Base-by-base conservation (phyloP, 2,329 filamentous ascomycete species). In the Diplodia sapinea region DNA sequence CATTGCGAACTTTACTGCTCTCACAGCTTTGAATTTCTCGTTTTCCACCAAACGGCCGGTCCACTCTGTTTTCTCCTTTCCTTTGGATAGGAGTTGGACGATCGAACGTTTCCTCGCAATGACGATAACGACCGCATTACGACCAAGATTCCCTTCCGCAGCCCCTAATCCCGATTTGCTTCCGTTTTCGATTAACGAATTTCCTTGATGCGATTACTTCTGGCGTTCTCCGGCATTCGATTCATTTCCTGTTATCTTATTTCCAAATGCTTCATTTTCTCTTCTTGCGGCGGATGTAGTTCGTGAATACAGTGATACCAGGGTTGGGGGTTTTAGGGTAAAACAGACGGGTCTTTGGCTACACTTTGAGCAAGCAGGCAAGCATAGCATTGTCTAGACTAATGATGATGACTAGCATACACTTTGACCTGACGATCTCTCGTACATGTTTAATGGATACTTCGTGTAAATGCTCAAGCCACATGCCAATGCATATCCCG, bases 301-400 rank as follows among this genome's bases (percentile, higher is more conserved):
- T 63, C 20, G 57, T 62, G 20, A 17, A 47, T 63, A 63, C 47
- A 63, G 59, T 63, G 59, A 63, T 63, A 63, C 59, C 59, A 63
- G 59, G 29, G 57, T 38, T n/a, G 33, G 9, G 26, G 47, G 9
- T 50, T 51, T 20, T 26, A 62, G 47, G 59, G 59, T 47, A 63
- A 15, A 36, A 63, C 33, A 51, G 51, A 9, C n/a, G 57, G 56
- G 23, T 47, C 31, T 36, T 36, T 56, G 17, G 26, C 2, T 56
- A 12, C 38, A 47, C 15, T 47, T 17, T 12, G 56, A 56, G 52
- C 17, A 57, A 57, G 33, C 12, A n/a, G 33, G 11, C n/a, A 47
- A 31, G 23, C 23, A 31, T 47, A 59, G 23, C 29, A 43, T 50
- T 49, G 57, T 50, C 23, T 49, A 62, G 57, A 29, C 13, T 62